Conservation (phyloP, 352 stramenopile genomes). For the Phytophthora litchii region DNA sequence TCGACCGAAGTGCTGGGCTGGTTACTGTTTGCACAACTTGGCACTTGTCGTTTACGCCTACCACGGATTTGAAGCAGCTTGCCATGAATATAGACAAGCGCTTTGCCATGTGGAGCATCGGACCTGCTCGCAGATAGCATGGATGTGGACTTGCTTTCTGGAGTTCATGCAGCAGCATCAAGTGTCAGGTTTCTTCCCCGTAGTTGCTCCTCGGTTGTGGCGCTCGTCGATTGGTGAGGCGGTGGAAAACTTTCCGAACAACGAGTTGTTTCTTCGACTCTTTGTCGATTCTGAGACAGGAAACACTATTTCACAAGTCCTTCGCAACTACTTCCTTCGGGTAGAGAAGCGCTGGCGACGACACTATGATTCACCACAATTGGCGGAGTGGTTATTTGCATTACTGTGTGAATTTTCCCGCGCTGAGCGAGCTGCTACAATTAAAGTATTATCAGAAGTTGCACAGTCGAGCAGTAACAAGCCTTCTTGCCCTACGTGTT, state of each 20-base stretch:
- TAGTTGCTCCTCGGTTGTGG: slow-evolving; percentile 62
- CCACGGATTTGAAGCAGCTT: slow-evolving; percentile 57
- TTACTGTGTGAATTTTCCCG: slow-evolving; percentile 70
- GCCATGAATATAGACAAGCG: slow-evolving; percentile 44
- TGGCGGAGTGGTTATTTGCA: slow-evolving; percentile 80
- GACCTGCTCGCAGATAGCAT: slow-evolving; percentile 32
- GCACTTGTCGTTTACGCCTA: slow-evolving; percentile 58
- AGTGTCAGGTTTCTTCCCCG: slow-evolving; percentile 30
- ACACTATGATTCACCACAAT: slow-evolving; percentile 64
- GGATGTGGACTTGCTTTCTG: slow-evolving; percentile 51
- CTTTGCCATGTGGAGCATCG: slow-evolving; percentile 19
- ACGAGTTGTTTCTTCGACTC: slow-evolving; percentile 65
- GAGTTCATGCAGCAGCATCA: slow-evolving; percentile 72
- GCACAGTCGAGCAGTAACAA: slow-evolving; percentile 3
- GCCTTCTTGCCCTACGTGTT: slow-evolving; percentile 40
- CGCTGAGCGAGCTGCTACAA: slow-evolving; percentile 46
- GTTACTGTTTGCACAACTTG: slow-evolving; percentile 72
- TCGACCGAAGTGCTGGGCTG: slow-evolving; percentile 30
- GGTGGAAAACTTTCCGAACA: slow-evolving; percentile 46
- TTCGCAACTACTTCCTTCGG: slow-evolving; percentile 63
- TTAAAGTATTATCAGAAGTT: slow-evolving; percentile 9
- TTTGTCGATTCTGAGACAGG: slow-evolving; percentile 77
- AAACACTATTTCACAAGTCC: slow-evolving; percentile 73
- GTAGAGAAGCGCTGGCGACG: slow-evolving; percentile 51
- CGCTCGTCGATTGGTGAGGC: slow-evolving; percentile 41